Evolutionary conservation across 768 basidiomycete genomes (phyloP).

Genomic region (Rhizopogon rudus): DNA sequence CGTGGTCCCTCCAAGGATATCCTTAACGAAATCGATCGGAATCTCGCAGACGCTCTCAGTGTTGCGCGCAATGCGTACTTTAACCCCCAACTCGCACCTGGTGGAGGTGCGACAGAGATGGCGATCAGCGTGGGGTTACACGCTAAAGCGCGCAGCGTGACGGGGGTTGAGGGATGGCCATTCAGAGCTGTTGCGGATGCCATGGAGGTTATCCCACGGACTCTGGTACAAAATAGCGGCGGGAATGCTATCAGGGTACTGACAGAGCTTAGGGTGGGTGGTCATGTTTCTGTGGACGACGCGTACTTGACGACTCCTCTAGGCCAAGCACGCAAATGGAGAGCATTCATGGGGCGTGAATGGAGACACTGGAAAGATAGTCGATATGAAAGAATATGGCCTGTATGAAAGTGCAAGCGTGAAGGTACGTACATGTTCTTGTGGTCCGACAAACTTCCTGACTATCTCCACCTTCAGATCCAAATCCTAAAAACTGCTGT

Average conservation of each 20-base stretch:
- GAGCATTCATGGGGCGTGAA: slow-evolving; percentile 92
- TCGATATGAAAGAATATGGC: slow-evolving; percentile 93
- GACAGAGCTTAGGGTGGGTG: slow-evolving; percentile 84
- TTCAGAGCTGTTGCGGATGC: slow-evolving; percentile 92
- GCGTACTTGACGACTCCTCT: neutral
- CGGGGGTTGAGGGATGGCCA: slow-evolving; percentile 89
- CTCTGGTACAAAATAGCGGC: slow-evolving; percentile 91
- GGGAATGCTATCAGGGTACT: slow-evolving; percentile 92
- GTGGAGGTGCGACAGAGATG: slow-evolving; percentile 98
- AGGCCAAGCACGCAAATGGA: slow-evolving; percentile 95
- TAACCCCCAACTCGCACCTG: slow-evolving; percentile 90
- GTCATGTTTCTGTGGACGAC: neutral
- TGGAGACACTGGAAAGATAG: slow-evolving; percentile 93
- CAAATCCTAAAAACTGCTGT: slow-evolving; percentile 97
- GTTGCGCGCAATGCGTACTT: slow-evolving; percentile 97
- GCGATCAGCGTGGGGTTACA: slow-evolving; percentile 88
- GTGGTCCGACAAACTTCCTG: neutral
- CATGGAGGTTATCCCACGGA: slow-evolving; percentile 95
- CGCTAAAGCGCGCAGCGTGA: slow-evolving; percentile 69
- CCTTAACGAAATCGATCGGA: slow-evolving; percentile 96
- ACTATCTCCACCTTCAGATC: slow-evolving; percentile 41
- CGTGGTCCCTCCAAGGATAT: slow-evolving; percentile 98
- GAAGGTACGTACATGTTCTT: slow-evolving; percentile 47
- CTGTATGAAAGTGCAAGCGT: slow-evolving; percentile 95
- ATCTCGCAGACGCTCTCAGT: slow-evolving; percentile 95